Evolutionary conservation across 192 early-diverging fungal genomes (phyloP).

Genomic region (Mortierella antarctica): DNA sequence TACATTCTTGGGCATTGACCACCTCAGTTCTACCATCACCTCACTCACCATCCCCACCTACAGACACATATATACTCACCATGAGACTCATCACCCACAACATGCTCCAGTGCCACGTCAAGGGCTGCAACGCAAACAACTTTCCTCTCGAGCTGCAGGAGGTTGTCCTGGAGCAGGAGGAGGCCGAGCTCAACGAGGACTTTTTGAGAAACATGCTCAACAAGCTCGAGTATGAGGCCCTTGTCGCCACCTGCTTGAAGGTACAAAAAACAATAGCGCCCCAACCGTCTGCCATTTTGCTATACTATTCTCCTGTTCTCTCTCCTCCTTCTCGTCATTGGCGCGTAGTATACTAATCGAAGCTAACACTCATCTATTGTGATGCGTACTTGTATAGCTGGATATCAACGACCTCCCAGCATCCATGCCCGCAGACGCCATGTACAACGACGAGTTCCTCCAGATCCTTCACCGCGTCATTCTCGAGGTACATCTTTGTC

Average conservation of each 20-base stretch:
- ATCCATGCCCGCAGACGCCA: slow-evolving; percentile 68
- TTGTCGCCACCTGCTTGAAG: slow-evolving; percentile 71
- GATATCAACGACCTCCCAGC: slow-evolving; percentile 75
- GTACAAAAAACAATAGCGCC: slow-evolving; percentile 40
- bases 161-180: slow-evolving; percentile 82
- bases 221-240: slow-evolving; percentile 83
- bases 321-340: background rate
- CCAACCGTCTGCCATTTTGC: background rate
- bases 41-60: background rate
- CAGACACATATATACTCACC: slow-evolving; percentile 7
- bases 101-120: slow-evolving; percentile 98
- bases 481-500: slow-evolving; percentile 72
- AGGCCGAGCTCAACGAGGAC: slow-evolving; percentile 88
- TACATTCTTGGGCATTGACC: background rate
- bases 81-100: slow-evolving; percentile 98
- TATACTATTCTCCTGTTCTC: background rate
- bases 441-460: slow-evolving; percentile 74
- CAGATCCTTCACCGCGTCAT: slow-evolving; percentile 79
- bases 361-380: background rate
- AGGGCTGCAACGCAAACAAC: slow-evolving; percentile 90
- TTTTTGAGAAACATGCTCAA: slow-evolving; percentile 86
- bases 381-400: slow-evolving; percentile 56
- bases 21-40: background rate
- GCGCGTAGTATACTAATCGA: too few relatives aligned
- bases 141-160: slow-evolving; percentile 92